A percentile compares a stretch with the other conserved stretches of the same genome.
phyloP scores from a whole-genome alignment of 2,329 filamentous ascomycete genomes.

The Rutstroemia sp. region DNA sequence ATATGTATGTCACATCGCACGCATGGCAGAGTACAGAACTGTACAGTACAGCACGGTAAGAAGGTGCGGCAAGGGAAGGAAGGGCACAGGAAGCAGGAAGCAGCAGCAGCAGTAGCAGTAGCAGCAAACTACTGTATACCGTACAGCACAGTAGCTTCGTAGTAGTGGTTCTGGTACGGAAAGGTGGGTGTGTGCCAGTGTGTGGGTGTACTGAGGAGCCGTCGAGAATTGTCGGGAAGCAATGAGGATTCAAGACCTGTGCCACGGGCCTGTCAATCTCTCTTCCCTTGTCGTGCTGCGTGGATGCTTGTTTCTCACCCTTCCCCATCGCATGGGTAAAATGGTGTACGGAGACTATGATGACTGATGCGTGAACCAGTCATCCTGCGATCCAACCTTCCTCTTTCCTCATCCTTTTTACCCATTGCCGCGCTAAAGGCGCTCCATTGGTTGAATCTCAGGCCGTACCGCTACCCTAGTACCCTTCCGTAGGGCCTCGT shows the following conservation, averaged over 20 bases:
- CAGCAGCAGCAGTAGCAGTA: background rate
- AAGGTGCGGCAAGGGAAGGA: background rate
- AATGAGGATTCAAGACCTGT: no score
- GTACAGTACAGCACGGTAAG: background rate
- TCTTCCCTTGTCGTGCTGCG: no score
- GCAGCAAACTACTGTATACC: background rate
- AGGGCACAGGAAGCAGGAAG: background rate
- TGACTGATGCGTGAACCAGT: background rate
- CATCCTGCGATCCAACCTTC: background rate
- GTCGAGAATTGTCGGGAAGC: no score
- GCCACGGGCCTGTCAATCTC: background rate
- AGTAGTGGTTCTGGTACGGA: no score
- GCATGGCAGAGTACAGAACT: background rate
- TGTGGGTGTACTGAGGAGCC: no score
- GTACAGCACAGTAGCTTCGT: no score
- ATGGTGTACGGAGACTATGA: background rate
- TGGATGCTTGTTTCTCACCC: background rate
- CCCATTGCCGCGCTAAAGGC: background rate
- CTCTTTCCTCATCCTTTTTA: background rate
- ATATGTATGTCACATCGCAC: background rate
- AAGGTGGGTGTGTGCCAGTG: no score
- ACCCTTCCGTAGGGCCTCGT: background rate
- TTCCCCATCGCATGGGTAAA: background rate
- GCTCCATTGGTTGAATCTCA: background rate
- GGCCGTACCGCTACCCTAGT: no score